Evolutionary conservation across 352 stramenopile genomes (phyloP).

Genomic region (Phytophthora pluvialis): DNA sequence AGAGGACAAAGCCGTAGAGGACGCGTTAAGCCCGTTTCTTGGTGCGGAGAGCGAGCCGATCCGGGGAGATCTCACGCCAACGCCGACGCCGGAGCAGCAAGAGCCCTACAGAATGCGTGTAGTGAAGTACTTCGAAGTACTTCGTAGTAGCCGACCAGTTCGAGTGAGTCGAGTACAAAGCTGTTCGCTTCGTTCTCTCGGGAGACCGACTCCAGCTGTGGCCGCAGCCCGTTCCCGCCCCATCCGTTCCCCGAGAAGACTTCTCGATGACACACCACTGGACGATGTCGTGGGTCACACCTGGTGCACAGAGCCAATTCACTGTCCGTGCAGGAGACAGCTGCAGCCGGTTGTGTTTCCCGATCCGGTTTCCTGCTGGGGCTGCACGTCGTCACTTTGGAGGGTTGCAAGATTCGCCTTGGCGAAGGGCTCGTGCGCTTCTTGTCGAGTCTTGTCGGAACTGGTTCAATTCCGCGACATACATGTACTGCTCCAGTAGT

Average conservation of each 20-base stretch:
- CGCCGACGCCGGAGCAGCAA: background rate
- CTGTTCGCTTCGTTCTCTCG: too few relatives aligned
- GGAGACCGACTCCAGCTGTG: constrained; percentile 9
- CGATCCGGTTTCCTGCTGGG: constrained; percentile 12
- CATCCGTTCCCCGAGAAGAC: constrained; percentile 24
- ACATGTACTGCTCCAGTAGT: too few relatives aligned
- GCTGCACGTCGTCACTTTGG: constrained; percentile 1
- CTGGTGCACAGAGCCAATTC: constrained; percentile 4
- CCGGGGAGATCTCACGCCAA: constrained; percentile 8
- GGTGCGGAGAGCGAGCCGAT: constrained; percentile 18
- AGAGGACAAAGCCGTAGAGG: constrained; percentile 10
- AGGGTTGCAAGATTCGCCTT: constrained; percentile 19
- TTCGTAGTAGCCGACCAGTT: background rate
- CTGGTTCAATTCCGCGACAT: too few relatives aligned
- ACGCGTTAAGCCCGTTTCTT: background rate
- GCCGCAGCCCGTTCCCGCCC: background rate
- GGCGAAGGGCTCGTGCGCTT: background rate
- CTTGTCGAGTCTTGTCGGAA: constrained; percentile 8
- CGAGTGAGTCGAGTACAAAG: background rate
- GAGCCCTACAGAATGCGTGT: too few relatives aligned
- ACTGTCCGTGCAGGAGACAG: constrained; percentile 12
- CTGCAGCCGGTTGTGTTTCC: constrained; percentile 10
- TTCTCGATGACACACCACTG: background rate
- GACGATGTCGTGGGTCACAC: background rate
- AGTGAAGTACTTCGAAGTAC: too few relatives aligned